Base-by-base conservation (phyloP, 768 basidiomycete species). In the Russula sp. region DNA sequence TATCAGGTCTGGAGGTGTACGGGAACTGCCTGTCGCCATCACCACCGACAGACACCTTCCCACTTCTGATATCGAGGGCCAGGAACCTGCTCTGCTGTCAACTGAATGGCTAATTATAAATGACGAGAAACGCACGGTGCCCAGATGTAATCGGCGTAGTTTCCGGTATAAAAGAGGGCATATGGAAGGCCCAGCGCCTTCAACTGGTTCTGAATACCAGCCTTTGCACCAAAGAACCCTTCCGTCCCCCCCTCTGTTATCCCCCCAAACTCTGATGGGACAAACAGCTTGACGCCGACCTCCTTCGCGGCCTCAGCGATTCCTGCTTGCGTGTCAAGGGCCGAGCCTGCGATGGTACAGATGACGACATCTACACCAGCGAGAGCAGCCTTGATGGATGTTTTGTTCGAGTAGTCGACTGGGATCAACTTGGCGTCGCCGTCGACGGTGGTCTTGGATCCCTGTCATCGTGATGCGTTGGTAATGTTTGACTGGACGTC, bases 241-340 rank as follows among this genome's bases (percentile, higher is more conserved):
- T 48, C 57, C 5, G 56, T 57, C 27, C 18, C 53, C 2, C 64
- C 66, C 8, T 62, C 62, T 6, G 69, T 66, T 3, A 61, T 35
- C 16, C 55, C 64, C 4, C 72, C 72, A 35, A 72, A 74, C 59
- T 74, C 73, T 50, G 69, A 68, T 8, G 74, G 74, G 7, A 72
- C 64, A 57, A 75, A 75, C 16, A 75, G 66, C 57, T 70, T 64
- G 31, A 72, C 74, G 22, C 73, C 70, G 0, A 65, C 72, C 39
- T 57, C 57, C 63, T 70, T 73, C 2, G 68, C 66, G 0, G 69
- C 72, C 0, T 64, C 45, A 1, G 68, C 68, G 10, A 73, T 62
- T 1, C 32, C 22, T 4, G 9, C 32, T 61, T 73, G 72, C 18
- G 47, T 57, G 14, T 11, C 61, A 37, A 68, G 52, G 22, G 32